Evolutionary conservation across 495 filamentous ascomycete species (phyloP).

Genomic region (Pyrenopolyporus hunteri): DNA sequence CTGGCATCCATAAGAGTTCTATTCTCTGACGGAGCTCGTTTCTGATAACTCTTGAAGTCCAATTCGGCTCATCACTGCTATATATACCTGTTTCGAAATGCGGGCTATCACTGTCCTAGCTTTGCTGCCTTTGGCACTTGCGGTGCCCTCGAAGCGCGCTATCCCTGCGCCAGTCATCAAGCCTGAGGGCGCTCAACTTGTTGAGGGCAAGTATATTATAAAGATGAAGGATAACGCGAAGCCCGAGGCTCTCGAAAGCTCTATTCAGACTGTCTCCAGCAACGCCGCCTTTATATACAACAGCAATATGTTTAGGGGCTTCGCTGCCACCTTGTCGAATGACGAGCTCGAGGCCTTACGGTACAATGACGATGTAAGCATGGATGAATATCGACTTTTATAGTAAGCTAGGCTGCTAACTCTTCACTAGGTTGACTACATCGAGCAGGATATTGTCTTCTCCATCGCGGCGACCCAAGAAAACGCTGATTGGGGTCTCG

Average conservation of each 20-base stretch:
- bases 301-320: constrained; percentile 51
- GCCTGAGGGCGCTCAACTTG: constrained; percentile 38
- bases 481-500: constrained; percentile 61
- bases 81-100: constrained; percentile 33
- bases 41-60: not conserved
- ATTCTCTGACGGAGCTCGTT: not conserved
- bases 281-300: constrained; percentile 52
- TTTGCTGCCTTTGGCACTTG: constrained; percentile 41
- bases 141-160: constrained; percentile 38
- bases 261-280: constrained; percentile 40
- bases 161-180: constrained; percentile 37
- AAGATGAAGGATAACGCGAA: constrained; percentile 45
- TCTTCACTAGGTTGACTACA: constrained; percentile 51
- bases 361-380: constrained; percentile 47
- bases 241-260: constrained; percentile 41
- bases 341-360: constrained; percentile 50
- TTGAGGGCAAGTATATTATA: constrained; percentile 54
- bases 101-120: constrained; percentile 34
- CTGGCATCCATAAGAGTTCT: constrained; percentile 14
- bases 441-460: constrained; percentile 57
- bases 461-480: constrained; percentile 53
- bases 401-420: constrained; percentile 5
- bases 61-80: not conserved
- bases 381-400: not conserved
- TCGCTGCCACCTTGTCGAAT: constrained; percentile 46